Percentiles rank a stretch among this genome's conserved stretches.
Conservation (phyloP, 352 stramenopile species). For the Pythium apleroticum region DNA sequence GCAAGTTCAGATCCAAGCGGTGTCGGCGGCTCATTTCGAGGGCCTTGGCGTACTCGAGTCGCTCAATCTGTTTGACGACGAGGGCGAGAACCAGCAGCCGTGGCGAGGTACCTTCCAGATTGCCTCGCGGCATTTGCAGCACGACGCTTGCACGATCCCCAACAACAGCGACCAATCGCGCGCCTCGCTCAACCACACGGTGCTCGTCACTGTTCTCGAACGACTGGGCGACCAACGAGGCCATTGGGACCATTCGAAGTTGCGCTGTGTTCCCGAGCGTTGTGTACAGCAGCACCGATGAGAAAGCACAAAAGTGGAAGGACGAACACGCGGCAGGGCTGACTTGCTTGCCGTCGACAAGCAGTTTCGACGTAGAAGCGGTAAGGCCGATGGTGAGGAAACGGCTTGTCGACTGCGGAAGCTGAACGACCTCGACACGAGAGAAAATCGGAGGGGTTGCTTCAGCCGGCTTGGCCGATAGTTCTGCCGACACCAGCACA, state of each 20-base stretch:
- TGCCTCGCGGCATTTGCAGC: slow-evolving; percentile 76
- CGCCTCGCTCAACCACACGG: slow-evolving; percentile 62
- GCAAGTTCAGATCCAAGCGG: slow-evolving; percentile 74
- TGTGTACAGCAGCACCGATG: slow-evolving; percentile 59
- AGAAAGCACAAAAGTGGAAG: slow-evolving; percentile 46
- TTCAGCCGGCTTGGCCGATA: not conserved
- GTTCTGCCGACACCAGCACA: not conserved
- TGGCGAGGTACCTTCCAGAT: slow-evolving; percentile 67
- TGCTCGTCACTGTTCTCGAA: slow-evolving; percentile 23
- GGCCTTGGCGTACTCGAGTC: slow-evolving; percentile 41
- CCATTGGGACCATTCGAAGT: slow-evolving; percentile 52
- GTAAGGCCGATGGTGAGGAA: slow-evolving; percentile 46
- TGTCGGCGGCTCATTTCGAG: slow-evolving; percentile 77
- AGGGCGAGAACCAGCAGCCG: slow-evolving; percentile 61
- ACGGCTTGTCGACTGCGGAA: not conserved
- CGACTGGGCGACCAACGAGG: slow-evolving; percentile 15
- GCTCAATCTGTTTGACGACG: slow-evolving; percentile 40
- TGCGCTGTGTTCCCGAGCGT: slow-evolving; percentile 57
- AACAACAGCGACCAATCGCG: slow-evolving; percentile 57
- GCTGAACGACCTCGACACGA: slow-evolving; percentile 35
- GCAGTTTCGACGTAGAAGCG: slow-evolving; percentile 43
- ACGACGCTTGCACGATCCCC: slow-evolving; percentile 55
- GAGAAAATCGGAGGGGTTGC: slow-evolving; percentile 27
- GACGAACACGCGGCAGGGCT: slow-evolving; percentile 49
- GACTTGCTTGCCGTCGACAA: slow-evolving; percentile 45